phyloP scores from a whole-genome alignment of 2,329 filamentous ascomycete genomes.

The Cladophialophora yegresii region DNA sequence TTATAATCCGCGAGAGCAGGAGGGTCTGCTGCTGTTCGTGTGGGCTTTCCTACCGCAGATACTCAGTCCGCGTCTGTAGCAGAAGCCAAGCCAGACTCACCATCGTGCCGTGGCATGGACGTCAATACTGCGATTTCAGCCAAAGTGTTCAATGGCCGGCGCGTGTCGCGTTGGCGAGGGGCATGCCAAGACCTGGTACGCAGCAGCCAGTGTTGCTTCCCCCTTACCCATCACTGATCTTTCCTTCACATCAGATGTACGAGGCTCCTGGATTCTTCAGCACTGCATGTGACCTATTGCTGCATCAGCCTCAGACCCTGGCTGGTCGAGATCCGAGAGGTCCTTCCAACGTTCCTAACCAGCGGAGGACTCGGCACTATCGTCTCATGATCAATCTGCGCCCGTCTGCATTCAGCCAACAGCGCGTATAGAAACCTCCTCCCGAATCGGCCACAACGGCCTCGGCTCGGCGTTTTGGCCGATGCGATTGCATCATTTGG shows the following conservation, averaged over 20 bases:
- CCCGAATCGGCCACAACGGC: background rate
- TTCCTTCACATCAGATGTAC: background rate
- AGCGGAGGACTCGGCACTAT: background rate
- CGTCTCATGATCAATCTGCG: background rate
- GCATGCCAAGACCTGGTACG: background rate
- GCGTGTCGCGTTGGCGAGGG: background rate
- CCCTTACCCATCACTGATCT: background rate
- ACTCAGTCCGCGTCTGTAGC: constrained; percentile 2
- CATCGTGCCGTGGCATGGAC: background rate
- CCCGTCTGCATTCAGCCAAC: background rate
- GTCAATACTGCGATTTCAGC: background rate
- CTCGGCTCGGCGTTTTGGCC: background rate
- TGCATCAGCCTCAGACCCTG: constrained; percentile 1
- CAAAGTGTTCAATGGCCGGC: background rate
- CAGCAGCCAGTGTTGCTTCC: background rate
- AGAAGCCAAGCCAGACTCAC: background rate
- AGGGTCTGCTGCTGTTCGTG: constrained; percentile 97
- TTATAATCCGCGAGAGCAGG: constrained; percentile 91
- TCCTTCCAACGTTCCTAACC: background rate
- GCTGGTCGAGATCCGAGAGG: constrained; percentile 6
- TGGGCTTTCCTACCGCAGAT: constrained; percentile 71
- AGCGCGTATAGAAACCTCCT: background rate
- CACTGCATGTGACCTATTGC: background rate
- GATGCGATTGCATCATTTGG: background rate
- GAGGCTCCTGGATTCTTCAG: background rate